Conservation (phyloP, 805 yeast genomes). For the Pichia sporocuriosa region DNA sequence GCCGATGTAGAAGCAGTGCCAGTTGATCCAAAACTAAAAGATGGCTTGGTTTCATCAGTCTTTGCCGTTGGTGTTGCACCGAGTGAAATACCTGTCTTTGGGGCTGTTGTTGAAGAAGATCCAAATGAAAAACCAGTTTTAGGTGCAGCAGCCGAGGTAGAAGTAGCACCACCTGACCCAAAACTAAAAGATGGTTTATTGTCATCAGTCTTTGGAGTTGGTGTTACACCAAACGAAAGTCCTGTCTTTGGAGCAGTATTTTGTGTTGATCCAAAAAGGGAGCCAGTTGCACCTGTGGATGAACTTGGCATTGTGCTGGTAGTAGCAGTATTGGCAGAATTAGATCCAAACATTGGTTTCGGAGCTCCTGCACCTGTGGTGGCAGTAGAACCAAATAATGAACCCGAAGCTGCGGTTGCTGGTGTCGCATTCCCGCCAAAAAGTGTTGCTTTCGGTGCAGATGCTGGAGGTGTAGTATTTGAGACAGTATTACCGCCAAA, state of each 20-base stretch:
- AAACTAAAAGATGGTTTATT: slow-evolving; percentile 2
- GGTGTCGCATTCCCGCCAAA: too few relatives aligned
- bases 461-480: too few relatives aligned
- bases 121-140: too few relatives aligned
- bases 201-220: slow-evolving; percentile 3
- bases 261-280: too few relatives aligned
- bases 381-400: too few relatives aligned
- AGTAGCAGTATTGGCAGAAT: too few relatives aligned
- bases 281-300: too few relatives aligned
- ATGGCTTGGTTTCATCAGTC: slow-evolving; percentile 10
- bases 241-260: slow-evolving; percentile 13
- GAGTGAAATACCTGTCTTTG: slow-evolving; percentile 1
- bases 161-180: slow-evolving; percentile 4
- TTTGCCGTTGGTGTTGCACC: slow-evolving; percentile 11
- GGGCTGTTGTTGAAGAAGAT: slow-evolving; percentile 5
- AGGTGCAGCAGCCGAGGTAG: neutral
- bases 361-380: too few relatives aligned
- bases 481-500: slow-evolving; percentile 5
- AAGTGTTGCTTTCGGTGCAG: too few relatives aligned
- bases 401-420: too few relatives aligned
- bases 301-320: too few relatives aligned
- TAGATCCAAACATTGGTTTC: too few relatives aligned
- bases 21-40: neutral
- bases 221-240: slow-evolving; percentile 17
- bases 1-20: neutral